Evolutionary conservation across 208 protist genomes (phyloP).

Genomic region (Leishmania braziliensis): DNA sequence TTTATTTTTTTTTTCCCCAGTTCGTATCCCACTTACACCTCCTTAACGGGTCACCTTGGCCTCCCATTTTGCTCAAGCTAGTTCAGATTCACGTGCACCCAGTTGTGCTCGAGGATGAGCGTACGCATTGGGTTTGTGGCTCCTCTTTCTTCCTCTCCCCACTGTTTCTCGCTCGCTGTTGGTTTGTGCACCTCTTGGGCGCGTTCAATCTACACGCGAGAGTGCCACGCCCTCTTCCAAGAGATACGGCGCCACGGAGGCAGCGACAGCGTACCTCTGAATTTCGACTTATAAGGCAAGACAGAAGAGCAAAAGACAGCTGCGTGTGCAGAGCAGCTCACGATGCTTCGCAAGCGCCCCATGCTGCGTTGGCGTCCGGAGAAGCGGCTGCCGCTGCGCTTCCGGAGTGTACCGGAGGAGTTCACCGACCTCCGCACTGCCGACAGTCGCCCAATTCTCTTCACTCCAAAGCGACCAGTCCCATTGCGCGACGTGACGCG

Average conservation of each 20-base stretch:
- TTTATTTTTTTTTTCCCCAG: too few relatives aligned
- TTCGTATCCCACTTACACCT: too few relatives aligned
- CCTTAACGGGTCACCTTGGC: too few relatives aligned
- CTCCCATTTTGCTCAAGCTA: neutral
- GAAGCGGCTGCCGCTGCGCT: slow-evolving; percentile 70
- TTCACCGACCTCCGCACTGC: slow-evolving; percentile 78
- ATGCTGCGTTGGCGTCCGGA: slow-evolving; percentile 62
- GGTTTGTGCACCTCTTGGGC: neutral
- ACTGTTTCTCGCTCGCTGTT: neutral
- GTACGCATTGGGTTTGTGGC: neutral
- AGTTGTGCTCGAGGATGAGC: neutral
- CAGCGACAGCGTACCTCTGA: neutral
- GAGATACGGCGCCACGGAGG: neutral
- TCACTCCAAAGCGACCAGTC: slow-evolving; percentile 69
- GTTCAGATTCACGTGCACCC: neutral
- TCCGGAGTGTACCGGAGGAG: slow-evolving; percentile 80
- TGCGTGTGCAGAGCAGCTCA: neutral
- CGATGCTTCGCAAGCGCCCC: slow-evolving; percentile 24
- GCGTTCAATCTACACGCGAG: neutral
- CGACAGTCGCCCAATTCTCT: slow-evolving; percentile 74
- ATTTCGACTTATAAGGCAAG: neutral
- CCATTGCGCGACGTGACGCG: slow-evolving; percentile 62
- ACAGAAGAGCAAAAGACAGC: neutral
- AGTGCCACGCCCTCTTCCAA: neutral
- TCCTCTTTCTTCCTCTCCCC: neutral